phyloP scores from a whole-genome alignment of 2,329 filamentous ascomycete genomes.

The Blastomyces percursus region DNA sequence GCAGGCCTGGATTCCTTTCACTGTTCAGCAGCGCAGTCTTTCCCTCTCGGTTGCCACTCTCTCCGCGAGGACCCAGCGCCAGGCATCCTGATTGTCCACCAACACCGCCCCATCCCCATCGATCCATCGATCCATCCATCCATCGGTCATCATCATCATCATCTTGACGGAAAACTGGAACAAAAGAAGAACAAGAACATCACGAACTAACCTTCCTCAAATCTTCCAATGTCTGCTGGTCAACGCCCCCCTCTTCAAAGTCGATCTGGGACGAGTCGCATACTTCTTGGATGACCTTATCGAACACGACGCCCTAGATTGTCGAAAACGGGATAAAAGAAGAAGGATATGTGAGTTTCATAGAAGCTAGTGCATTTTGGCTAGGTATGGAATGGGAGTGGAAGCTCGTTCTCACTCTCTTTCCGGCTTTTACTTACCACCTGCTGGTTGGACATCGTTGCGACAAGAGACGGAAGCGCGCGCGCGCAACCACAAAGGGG shows the following conservation, averaged over 20 bases:
- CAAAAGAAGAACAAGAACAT: background rate
- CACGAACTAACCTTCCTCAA: conserved; percentile 64
- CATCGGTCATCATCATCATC: background rate
- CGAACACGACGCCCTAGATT: conserved; percentile 62
- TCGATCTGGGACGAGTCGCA: conserved; percentile 84
- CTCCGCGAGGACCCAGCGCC: background rate
- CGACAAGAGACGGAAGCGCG: background rate
- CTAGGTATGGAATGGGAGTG: background rate
- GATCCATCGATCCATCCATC: background rate
- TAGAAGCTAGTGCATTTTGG: background rate
- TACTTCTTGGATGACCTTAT: conserved; percentile 85
- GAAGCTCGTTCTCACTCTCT: conserved; percentile 11
- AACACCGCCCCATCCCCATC: background rate
- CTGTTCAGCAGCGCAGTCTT: background rate
- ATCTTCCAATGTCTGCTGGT: conserved; percentile 74
- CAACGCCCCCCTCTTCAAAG: conserved; percentile 92
- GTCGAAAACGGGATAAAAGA: background rate
- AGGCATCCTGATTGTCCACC: background rate
- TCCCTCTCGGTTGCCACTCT: conserved; percentile 3
- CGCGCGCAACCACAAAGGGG: background rate
- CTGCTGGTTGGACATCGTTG: conserved; percentile 38
- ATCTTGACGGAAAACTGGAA: background rate
- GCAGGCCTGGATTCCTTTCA: conserved; percentile 3
- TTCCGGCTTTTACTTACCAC: conserved; percentile 31
- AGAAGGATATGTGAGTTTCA: conserved; percentile 11